Evolutionary conservation across 2,329 filamentous ascomycete genomes (phyloP), one percentile per base, ranked within the genome.

Genomic region (Claviceps quebecensis): DNA sequence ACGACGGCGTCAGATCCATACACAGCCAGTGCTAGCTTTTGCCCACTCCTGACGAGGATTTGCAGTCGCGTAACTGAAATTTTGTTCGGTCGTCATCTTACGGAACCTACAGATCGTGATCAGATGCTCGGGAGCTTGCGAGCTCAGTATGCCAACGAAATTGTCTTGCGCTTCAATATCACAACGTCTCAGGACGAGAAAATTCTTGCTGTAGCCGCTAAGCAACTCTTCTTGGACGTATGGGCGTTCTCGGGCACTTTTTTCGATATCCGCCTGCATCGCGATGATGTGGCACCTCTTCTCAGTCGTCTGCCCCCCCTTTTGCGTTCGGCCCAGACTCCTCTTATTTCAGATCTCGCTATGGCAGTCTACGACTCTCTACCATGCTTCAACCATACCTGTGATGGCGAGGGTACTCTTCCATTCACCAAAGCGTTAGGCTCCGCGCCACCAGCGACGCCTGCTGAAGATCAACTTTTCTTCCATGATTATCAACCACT

Each of bases 401-500:
- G 40, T 13, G 48, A 46, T 6, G 19, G 13, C 34, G 14, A 45
- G 23, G 11, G 13, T 13, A 3, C 34, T 14, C 16, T 3, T n/a
- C 17, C 17, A 13, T 29, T 29, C 19, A 17, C 16, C 19, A 29
- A 11, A 16, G 22, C 41, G 13, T 45, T 14, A 8, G 60, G 54
- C 48, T 60, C 54, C 53, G 62, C 56, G 49, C 61, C 59, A 55
- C 68, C 57, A 43, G 59, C 55, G 19, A 50, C 64, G 56, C 46
- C 67, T 61, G 65, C 67, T 52, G 61, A 70, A n/a, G 78, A 83
- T 53, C 87, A 89, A 61, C 73, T 95, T 40, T 97, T 96, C 71
- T 97, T 98, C 69, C 78, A 81, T 49, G 82, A 96, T 62, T 98
- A 96, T 65, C 93, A 96, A 62, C 88, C 90, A 1, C 73, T 94